phyloP scores from a whole-genome alignment of 208 protist species.

The Angomonas ambiguus region DNA sequence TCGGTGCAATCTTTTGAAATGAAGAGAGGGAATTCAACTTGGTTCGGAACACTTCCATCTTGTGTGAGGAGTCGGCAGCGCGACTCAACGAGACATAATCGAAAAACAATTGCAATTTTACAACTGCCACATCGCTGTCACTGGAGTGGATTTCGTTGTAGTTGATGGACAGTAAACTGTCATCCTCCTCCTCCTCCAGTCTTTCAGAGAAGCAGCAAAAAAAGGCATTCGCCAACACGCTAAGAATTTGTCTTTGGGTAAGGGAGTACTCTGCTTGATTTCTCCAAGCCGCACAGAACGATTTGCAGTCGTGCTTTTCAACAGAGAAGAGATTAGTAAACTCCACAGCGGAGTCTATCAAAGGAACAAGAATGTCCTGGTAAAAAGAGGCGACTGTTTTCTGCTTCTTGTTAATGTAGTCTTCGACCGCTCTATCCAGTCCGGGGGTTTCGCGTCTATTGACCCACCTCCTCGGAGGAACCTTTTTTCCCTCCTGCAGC shows the following conservation, averaged over 20 bases:
- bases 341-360: background rate
- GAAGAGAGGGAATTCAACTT: background rate
- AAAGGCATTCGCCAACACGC: constrained; percentile 20
- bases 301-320: background rate
- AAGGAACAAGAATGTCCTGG: background rate
- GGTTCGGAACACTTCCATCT: background rate
- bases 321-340: background rate
- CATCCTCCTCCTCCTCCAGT: constrained; percentile 1
- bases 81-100: constrained; percentile 16
- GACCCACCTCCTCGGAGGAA: background rate
- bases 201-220: constrained; percentile 16
- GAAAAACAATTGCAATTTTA: constrained; percentile 24
- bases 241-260: constrained; percentile 11
- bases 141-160: constrained; percentile 21
- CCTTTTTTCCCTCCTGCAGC: background rate
- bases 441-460: background rate
- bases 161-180: constrained; percentile 19
- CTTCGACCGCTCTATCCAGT: background rate
- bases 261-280: background rate
- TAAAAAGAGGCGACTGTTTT: background rate
- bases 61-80: background rate
- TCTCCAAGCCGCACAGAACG: background rate
- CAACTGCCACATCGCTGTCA: constrained; percentile 15
- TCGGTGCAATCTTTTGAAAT: background rate
- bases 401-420: background rate